Evolutionary conservation across 208 protist genomes (phyloP), one percentile per base, ranked within the genome.

Genomic region (Trypanosoma vivax): DNA sequence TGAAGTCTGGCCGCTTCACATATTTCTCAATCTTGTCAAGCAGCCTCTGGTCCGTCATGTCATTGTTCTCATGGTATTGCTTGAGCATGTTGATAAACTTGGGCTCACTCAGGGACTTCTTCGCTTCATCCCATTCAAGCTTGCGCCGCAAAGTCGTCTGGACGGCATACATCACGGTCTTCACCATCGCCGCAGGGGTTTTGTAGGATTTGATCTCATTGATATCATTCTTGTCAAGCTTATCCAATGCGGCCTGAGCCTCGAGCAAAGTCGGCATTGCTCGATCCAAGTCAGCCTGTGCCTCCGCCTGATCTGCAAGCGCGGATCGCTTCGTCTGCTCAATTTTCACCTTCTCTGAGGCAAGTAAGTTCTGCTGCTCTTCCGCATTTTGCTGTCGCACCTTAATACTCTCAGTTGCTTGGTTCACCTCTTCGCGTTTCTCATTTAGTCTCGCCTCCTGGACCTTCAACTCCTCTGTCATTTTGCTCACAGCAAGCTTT

Each of bases 161-260:
- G 28, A 99, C 91, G 6, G 95, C 96, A 54, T 94, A 81, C 83
- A 99, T 95, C 56, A 98, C 94, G 19, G 83, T 93, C n/a, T 90
- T 69, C 40, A 99, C 96, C 75, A 94, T 83, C 35, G 65, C 67
- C 14, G 96, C 94, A 11, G 96, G 97, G 19, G 94, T 98, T 46
- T 90, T 92, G 75, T 99, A 99, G 35, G 86, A 92, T 75, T 97
- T 96, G 29, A 99, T 82, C 76, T 99, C 98, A 57, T 96, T 94
- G 63, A 99, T 97, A 59, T 98, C 91, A 57, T 88, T 96, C 70
- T 97, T 97, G 52, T 98, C 88, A 5, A 99, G 82, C 50, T 88
- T 85, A 38, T 98, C 84, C 2, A 99, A 78, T 34, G 97, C 97
- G 18, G 96, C 80, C 68, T 96, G 76, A 1, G 98, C 97, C 50